phyloP scores from a whole-genome alignment of 352 stramenopile genomes.

The Phytopythium kandeliae region DNA sequence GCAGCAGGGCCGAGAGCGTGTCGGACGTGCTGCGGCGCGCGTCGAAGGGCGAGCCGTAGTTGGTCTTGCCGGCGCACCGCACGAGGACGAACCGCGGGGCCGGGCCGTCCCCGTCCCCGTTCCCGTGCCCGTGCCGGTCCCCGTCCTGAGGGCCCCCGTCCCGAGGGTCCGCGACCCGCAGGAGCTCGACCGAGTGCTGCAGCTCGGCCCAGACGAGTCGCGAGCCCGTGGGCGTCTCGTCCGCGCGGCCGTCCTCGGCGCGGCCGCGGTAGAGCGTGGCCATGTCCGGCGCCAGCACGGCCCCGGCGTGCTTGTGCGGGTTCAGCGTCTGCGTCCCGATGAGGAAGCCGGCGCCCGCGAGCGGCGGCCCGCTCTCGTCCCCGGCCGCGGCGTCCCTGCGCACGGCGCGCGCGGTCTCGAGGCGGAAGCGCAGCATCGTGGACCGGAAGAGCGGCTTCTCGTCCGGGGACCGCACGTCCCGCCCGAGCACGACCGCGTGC shows the following conservation, averaged over 20 bases:
- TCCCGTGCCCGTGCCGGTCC: too few species aligned
- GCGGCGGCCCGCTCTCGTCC: slow-evolving; percentile 4
- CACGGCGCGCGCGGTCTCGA: slow-evolving; percentile 23
- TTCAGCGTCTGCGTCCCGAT: slow-evolving; percentile 50
- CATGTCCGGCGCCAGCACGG: slow-evolving; percentile 23
- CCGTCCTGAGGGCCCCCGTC: slow-evolving; percentile 7
- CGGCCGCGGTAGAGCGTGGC: slow-evolving; percentile 3
- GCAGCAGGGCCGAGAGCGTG: slow-evolving; percentile 39
- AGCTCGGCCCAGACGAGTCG: slow-evolving; percentile 38
- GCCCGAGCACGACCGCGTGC: slow-evolving; percentile 35
- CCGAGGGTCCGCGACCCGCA: slow-evolving; percentile 22
- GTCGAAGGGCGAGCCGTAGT: slow-evolving; percentile 43
- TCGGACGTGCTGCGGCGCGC: slow-evolving; percentile 40
- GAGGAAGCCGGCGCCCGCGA: slow-evolving; percentile 24
- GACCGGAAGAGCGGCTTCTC: slow-evolving; percentile 36
- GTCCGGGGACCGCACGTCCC: slow-evolving; percentile 38
- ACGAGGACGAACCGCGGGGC: slow-evolving; percentile 24
- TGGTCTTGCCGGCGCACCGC: slow-evolving; percentile 39
- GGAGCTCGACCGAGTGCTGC: slow-evolving; percentile 35
- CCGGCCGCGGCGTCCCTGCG: slow-evolving; percentile 5
- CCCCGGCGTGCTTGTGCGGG: slow-evolving; percentile 21
- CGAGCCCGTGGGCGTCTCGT: slow-evolving; percentile 5
- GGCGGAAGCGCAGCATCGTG: slow-evolving; percentile 37
- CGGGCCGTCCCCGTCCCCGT: slow-evolving; percentile 8
- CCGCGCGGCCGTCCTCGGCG: slow-evolving; percentile 10